Evolutionary conservation across 129 eudicot species (phyloP).

Genomic region (Pseudognaphalium luteoalbum): DNA sequence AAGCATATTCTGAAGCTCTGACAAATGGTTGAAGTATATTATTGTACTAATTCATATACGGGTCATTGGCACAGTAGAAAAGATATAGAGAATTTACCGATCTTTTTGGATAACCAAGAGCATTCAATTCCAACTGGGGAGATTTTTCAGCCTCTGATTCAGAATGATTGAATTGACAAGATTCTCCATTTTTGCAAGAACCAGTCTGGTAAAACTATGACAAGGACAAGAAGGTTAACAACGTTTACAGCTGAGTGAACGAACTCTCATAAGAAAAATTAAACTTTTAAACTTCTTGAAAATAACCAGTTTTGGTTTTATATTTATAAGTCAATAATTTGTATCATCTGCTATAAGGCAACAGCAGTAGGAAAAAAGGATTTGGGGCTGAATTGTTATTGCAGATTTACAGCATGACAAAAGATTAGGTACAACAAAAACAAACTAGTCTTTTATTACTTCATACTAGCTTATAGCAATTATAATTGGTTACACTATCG

Average conservation of each 20-base stretch:
- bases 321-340: neutral
- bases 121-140: constrained; percentile 27
- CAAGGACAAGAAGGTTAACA: constrained; percentile 19
- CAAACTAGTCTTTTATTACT: neutral
- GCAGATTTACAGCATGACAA: neutral
- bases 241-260: neutral
- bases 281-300: neutral
- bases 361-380: no score
- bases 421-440: neutral
- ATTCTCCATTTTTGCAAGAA: constrained; percentile 57
- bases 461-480: neutral
- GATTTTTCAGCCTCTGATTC: constrained; percentile 36
- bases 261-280: neutral
- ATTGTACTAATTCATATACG: neutral
- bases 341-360: no score
- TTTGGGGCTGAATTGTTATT: neutral
- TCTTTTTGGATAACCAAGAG: constrained; percentile 55
- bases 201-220: constrained; percentile 53
- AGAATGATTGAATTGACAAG: constrained; percentile 51
- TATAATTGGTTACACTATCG: neutral
- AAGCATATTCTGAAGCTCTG: constrained; percentile 7
- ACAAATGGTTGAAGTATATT: neutral
- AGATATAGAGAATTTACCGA: constrained; percentile 32
- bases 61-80: no score
- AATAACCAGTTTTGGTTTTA: neutral